Conservation (phyloP, 306 rosid species). For the Lotus japonicus region DNA sequence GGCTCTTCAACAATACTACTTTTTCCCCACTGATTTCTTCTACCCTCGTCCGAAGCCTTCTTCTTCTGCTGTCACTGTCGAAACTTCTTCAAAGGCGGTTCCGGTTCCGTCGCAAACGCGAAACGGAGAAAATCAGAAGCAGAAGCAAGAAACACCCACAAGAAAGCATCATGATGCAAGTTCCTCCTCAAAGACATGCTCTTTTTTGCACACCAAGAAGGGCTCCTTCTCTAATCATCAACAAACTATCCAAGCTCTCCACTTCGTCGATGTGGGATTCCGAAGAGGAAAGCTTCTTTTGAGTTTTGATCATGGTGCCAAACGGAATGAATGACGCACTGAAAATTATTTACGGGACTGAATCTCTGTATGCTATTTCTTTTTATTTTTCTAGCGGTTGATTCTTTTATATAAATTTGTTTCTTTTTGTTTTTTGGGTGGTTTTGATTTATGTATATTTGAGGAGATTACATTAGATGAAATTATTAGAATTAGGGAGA, state of each 20-base stretch:
- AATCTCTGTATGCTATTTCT: too few relatives aligned
- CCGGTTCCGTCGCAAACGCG: neutral
- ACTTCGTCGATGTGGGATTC: too few relatives aligned
- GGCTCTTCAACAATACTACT: slow-evolving; percentile 43
- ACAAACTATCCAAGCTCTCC: neutral
- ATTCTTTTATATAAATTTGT: too few relatives aligned
- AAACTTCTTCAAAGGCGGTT: neutral
- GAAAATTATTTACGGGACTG: too few relatives aligned
- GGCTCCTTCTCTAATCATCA: neutral
- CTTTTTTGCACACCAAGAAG: neutral
- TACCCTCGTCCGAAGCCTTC: slow-evolving; percentile 30
- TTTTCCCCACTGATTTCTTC: slow-evolving; percentile 40
- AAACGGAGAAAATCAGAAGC: neutral
- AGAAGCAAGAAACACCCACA: neutral
- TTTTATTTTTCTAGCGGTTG: too few relatives aligned
- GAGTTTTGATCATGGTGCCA: too few relatives aligned
- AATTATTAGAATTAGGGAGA: too few relatives aligned
- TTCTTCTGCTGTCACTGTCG: neutral
- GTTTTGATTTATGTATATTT: too few relatives aligned
- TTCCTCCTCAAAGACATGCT: neutral
- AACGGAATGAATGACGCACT: too few relatives aligned
- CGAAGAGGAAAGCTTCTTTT: too few relatives aligned
- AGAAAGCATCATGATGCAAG: neutral
- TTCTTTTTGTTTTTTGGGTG: too few relatives aligned
- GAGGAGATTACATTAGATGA: too few relatives aligned